Conservation (phyloP, 2,329 filamentous ascomycete species). For the Zasmidium cellare region DNA sequence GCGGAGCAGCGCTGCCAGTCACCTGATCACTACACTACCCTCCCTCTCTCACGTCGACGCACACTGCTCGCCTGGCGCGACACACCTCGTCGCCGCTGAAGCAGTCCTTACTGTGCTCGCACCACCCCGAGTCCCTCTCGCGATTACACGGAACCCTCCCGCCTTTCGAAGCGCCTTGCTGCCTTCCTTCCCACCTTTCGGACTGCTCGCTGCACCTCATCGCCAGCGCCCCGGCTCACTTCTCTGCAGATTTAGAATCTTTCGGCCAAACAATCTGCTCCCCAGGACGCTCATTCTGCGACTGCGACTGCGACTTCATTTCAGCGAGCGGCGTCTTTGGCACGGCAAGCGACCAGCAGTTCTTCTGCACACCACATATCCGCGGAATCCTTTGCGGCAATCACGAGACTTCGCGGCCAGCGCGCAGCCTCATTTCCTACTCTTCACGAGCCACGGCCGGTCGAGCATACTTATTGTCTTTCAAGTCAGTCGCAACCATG, state of each 20-base stretch:
- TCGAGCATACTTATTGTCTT: conserved; percentile 34
- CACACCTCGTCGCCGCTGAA: not conserved
- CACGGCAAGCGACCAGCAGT: conserved; percentile 4
- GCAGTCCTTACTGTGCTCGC: not conserved
- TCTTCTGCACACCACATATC: conserved; percentile 6
- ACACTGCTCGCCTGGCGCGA: not conserved
- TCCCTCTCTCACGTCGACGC: not conserved
- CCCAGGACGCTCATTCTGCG: conserved; percentile 18
- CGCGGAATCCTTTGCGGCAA: conserved; percentile 13
- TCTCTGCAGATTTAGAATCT: conserved; percentile 23
- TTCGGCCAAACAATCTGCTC: conserved; percentile 12
- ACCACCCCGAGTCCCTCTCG: not conserved
- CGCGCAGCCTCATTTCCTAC: conserved; percentile 22
- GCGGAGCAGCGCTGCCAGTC: not conserved
- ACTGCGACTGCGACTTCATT: conserved; percentile 9
- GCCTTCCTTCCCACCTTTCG: conserved; percentile 13
- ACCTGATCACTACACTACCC: too few species aligned
- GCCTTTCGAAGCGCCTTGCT: conserved; percentile 7
- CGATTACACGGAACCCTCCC: conserved; percentile 6
- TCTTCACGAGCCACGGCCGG: conserved; percentile 33
- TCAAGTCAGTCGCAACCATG: conserved; percentile 23
- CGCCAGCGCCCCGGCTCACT: conserved; percentile 18
- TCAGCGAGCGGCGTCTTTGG: conserved; percentile 10
- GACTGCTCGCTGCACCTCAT: conserved; percentile 11
- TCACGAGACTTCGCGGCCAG: not conserved